Base-by-base conservation (phyloP, 108 stramenopile species). In the Nitzschia putrida region DNA sequence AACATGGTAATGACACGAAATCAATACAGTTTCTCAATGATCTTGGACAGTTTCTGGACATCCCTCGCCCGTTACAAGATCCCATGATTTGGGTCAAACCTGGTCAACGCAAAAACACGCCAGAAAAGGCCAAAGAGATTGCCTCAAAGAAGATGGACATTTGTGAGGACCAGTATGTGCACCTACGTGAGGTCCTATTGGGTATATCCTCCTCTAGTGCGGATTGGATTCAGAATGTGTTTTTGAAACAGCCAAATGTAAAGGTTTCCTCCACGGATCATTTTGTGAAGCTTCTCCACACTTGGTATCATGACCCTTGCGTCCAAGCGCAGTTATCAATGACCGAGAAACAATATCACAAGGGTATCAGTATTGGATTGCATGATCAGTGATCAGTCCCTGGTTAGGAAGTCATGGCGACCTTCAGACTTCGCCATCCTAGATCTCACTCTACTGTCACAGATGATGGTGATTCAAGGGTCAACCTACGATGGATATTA, bases 251-350 rank as follows among this genome's bases (percentile, higher is more conserved):
- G 24, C 60, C 61, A 13, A 74, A 77, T 53, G 86, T 87, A 3
- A 54, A 55, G 8, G 81, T 84, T 21, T 80, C 83, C 10, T 76
- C 69, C 0, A 47, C 25, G 0, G 58, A 76, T 7, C 52, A 74
- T 16, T 80, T 87, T 49, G 7, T 13, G 24, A 21, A 72, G 14
- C 39, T 66, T 20, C 45, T 76, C 21, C 16, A 66, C 0, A 12
- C 26, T 3, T 87, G 86, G 86, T 56, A 79, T 34, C 16, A 47
- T 11, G 86, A 87, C 70, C 86, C 86, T 0, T 87, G 86, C 66
- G 61, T 66, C 38, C 21, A 55, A 24, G 8, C 21, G 24, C 2
- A 55, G 20, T 1, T 3, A 50, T 20, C 49, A 57, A 57, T 4
- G 29, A 34, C 29, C 29, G 29, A 34, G 3, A 34, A 34, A 4